Percentiles rank a stretch among this genome's conserved stretches.
phyloP scores from a whole-genome alignment of 768 basidiomycete genomes.

The Trametes gibbosa region DNA sequence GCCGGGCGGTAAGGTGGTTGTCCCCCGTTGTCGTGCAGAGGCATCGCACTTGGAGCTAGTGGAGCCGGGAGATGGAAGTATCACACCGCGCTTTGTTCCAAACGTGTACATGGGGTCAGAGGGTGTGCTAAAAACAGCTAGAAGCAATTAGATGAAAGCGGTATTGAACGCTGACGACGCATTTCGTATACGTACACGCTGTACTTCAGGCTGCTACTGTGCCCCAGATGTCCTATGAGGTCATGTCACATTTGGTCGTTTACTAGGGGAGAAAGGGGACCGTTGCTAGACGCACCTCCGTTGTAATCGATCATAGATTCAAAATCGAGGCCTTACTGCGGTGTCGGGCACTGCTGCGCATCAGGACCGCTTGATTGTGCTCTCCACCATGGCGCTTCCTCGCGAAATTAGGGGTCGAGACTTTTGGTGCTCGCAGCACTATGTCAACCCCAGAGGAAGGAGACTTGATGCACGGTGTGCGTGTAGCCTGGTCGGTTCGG shows the following conservation, averaged over 20 bases:
- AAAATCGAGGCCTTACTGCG: not conserved
- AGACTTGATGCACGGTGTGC: too few species aligned
- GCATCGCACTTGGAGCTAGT: constrained; percentile 18
- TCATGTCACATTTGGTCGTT: not conserved
- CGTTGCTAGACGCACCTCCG: not conserved
- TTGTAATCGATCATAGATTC: not conserved
- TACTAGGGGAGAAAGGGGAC: not conserved
- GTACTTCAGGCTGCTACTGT: too few species aligned
- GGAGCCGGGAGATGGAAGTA: constrained; percentile 8
- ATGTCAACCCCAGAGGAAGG: too few species aligned
- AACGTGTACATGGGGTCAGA: not conserved
- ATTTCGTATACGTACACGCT: too few species aligned
- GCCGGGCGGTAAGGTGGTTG: not conserved
- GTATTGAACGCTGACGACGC: not conserved
- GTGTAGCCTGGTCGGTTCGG: too few species aligned
- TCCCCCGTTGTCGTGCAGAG: constrained; percentile 14
- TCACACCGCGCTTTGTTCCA: constrained; percentile 7
- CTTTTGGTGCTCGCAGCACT: not conserved
- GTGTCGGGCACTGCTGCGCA: not conserved
- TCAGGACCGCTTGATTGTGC: not conserved
- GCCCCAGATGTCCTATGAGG: too few species aligned
- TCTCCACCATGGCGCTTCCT: not conserved
- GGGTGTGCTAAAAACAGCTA: not conserved
- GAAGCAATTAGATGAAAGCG: not conserved
- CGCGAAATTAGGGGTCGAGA: not conserved